Percentiles rank a stretch among this genome's conserved stretches.
Conservation (phyloP, 139 green algal genomes). For the Chlorella sp. region DNA sequence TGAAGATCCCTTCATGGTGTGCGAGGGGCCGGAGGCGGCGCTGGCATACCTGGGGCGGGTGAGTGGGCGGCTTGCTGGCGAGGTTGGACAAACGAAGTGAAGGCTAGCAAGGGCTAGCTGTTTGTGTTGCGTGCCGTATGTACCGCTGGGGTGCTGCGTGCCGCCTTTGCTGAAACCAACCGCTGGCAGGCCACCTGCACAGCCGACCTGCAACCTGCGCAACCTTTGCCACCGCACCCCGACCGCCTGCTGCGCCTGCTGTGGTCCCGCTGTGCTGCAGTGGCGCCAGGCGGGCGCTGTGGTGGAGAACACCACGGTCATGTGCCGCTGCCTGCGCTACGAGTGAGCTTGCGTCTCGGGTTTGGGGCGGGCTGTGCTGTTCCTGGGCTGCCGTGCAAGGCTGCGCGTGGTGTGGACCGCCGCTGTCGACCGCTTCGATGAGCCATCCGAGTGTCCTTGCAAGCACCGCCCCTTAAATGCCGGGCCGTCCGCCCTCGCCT, state of each 20-base stretch:
- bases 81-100: no score
- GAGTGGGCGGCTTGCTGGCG: background rate
- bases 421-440: background rate
- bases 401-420: background rate
- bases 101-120: no score
- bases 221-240: background rate
- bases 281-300: background rate
- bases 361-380: no score
- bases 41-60: slow-evolving; percentile 15
- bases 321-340: slow-evolving; percentile 1
- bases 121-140: no score
- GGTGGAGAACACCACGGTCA: background rate
- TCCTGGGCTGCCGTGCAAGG: no score
- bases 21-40: background rate
- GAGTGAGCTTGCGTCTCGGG: background rate
- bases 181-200: background rate
- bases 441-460: background rate
- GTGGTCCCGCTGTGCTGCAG: background rate
- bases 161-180: background rate
- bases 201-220: background rate
- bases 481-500: background rate
- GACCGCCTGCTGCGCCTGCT: background rate
- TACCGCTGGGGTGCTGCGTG: no score
- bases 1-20: slow-evolving; percentile 19
- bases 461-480: no score